A percentile compares a stretch with the other conserved stretches of the same genome.
Conservation (phyloP, 768 basidiomycete species). For the Tephrocybe sp. region DNA sequence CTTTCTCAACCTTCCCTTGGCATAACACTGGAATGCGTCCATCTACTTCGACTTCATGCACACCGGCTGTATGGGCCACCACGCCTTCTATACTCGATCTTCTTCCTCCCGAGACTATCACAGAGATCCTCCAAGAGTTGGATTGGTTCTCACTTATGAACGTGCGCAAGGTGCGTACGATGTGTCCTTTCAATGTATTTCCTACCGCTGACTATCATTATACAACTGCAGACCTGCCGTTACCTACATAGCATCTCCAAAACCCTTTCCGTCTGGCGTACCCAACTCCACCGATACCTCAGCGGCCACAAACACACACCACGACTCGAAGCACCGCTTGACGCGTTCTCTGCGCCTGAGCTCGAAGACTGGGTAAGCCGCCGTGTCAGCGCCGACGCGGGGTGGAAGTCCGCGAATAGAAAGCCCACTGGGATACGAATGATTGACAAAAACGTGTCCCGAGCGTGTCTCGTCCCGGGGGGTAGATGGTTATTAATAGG, state of each 20-base stretch:
- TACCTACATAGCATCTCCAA: constrained; percentile 4
- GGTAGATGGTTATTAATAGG: constrained; percentile 10
- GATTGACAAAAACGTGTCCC: neutral
- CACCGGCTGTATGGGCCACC: neutral
- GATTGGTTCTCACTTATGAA: constrained; percentile 12
- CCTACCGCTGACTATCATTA: neutral
- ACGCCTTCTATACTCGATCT: neutral
- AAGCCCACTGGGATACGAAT: constrained; percentile 3
- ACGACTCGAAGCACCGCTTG: constrained; percentile 5
- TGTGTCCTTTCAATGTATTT: neutral
- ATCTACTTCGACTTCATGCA: neutral
- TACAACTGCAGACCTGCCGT: constrained; percentile 5
- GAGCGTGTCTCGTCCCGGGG: constrained; percentile 7
- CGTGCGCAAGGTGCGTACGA: constrained; percentile 4
- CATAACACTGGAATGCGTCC: neutral
- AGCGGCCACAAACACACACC: neutral
- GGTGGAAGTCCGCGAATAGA: constrained; percentile 8
- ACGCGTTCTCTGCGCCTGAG: neutral
- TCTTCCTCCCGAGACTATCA: constrained; percentile 4
- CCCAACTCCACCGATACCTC: constrained; percentile 3
- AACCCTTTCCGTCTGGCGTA: constrained; percentile 5
- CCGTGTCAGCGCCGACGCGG: constrained; percentile 8
- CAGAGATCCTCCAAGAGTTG: constrained; percentile 4
- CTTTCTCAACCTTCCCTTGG: too few relatives aligned
- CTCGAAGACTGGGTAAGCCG: constrained; percentile 10